Base-by-base conservation (phyloP, 352 stramenopile genomes). In the Blastocystis sp. region DNA sequence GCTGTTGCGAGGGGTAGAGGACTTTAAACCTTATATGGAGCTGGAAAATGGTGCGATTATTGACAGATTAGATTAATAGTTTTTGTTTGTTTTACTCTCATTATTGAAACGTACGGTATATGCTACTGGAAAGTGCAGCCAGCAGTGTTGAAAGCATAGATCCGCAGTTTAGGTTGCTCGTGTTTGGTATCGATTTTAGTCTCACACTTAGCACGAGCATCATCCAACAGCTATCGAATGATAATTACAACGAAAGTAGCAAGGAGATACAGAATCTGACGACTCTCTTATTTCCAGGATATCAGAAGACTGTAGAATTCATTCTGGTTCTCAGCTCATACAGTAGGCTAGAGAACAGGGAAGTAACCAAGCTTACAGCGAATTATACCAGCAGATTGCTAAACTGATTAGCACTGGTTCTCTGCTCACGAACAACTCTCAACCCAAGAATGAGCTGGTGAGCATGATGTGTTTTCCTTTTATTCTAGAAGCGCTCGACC, bases 11-110 rank as follows among this genome's bases (percentile, higher is more conserved):
- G 24, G n/a, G 0, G 24, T 64, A 81, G 70, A 81, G 13, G 70
- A 81, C 55, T 81, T 81, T 47, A 81, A 81, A 63, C 70, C 70
- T 18, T 81, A 81, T 41, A 81, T 81, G 70, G 37, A 64, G 43
- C n/a, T 81, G 39, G 70, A 81, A 34, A 81, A 81, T 65, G 70
- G 70, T 18, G 70, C 70, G 3, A 81, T 81, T 64, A 54, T 81
- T 18, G 70, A 81, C n/a, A 20, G 70, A 34, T 41, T 81, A 53
- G 70, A 81, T 26, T 81, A 30, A 55, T 4, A 55, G 66, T 47
- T 55, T 56, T 41, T 81, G 45, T 81, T 81, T 64, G 70, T 81
- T 81, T 39, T 68, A 16, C n/a, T 37, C 11, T 24, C n/a, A 30
- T 37, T 39, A 2, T 68, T 59, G 11, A 59, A 59, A n/a, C 50